Percentiles rank a stretch among this genome's conserved stretches.
These are phyloP conservation scores for Castanea crenata DNA, from an alignment of 306 rosid species.

Conservation along the genomic window DNA sequence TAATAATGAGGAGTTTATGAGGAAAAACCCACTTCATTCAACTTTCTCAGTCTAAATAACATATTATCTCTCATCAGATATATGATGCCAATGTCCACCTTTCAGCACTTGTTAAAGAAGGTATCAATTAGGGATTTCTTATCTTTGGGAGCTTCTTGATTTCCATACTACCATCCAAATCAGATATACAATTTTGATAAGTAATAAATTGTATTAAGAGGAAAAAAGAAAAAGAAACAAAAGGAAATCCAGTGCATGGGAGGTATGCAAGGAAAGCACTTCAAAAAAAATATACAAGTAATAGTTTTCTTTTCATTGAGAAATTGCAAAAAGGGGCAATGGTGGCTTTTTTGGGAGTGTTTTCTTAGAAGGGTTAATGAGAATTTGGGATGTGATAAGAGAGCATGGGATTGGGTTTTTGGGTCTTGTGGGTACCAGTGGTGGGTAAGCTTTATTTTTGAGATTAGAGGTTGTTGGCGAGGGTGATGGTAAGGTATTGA, in stretches of 20 bases:
- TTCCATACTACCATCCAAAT: not conserved
- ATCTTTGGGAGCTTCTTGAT: not conserved
- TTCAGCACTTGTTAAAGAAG: not conserved
- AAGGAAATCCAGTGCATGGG: too few relatives aligned
- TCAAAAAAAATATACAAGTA: too few relatives aligned
- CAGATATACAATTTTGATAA: not conserved
- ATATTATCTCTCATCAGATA: constrained; percentile 2
- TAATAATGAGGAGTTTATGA: not conserved
- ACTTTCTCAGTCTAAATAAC: not conserved
- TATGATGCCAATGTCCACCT: not conserved
- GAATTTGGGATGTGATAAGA: constrained; percentile 14
- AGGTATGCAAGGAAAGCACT: too few relatives aligned
- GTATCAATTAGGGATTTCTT: not conserved
- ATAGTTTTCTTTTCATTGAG: too few relatives aligned
- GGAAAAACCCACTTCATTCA: not conserved
- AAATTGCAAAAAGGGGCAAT: too few relatives aligned
- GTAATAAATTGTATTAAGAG: not conserved
- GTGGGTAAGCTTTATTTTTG: not conserved
- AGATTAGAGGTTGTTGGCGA: not conserved
- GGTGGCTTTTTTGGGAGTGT: not conserved
- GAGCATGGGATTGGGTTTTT: not conserved
- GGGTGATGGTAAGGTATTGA: not conserved
- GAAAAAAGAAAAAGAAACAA: too few relatives aligned
- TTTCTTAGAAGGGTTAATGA: constrained; percentile 23
- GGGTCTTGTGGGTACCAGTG: not conserved